phyloP scores from a whole-genome alignment of 345 rosid species.

The Boechera stricta region DNA sequence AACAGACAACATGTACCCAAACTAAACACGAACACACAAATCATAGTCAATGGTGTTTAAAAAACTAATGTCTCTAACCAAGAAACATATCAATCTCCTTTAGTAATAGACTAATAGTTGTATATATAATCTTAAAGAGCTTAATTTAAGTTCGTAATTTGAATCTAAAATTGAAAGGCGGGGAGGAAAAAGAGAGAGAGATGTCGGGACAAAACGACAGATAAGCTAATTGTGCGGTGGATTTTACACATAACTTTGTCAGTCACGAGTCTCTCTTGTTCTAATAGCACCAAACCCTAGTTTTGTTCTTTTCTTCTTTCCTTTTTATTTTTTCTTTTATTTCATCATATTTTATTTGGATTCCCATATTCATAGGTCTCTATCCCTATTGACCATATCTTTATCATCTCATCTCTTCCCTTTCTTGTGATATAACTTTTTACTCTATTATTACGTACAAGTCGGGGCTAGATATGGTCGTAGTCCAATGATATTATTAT shows the following conservation, averaged over 20 bases:
- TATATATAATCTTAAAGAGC: background rate
- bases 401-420: constrained; percentile 33
- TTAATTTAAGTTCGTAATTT: constrained; percentile 28
- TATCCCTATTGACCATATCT: constrained; percentile 35
- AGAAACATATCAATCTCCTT: constrained; percentile 16
- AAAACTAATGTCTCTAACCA: constrained; percentile 9
- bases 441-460: constrained; percentile 31
- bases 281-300: constrained; percentile 44
- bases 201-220: constrained; percentile 43
- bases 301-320: constrained; percentile 42
- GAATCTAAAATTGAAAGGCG: constrained; percentile 9
- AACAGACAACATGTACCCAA: constrained; percentile 15
- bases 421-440: constrained; percentile 42
- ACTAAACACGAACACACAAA: constrained; percentile 13
- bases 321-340: background rate
- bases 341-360: constrained; percentile 31
- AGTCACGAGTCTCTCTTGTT: constrained; percentile 52
- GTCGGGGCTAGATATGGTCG: constrained; percentile 20
- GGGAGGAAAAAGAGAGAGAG: background rate
- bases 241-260: constrained; percentile 37
- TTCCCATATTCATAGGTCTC: constrained; percentile 35
- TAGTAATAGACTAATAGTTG: background rate
- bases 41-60: background rate
- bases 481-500: background rate
- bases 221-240: constrained; percentile 47